Evolutionary conservation across 805 yeast species (phyloP), one percentile per base, ranked within the genome.

Genomic region (Metschnikowia chrysomelidarum): DNA sequence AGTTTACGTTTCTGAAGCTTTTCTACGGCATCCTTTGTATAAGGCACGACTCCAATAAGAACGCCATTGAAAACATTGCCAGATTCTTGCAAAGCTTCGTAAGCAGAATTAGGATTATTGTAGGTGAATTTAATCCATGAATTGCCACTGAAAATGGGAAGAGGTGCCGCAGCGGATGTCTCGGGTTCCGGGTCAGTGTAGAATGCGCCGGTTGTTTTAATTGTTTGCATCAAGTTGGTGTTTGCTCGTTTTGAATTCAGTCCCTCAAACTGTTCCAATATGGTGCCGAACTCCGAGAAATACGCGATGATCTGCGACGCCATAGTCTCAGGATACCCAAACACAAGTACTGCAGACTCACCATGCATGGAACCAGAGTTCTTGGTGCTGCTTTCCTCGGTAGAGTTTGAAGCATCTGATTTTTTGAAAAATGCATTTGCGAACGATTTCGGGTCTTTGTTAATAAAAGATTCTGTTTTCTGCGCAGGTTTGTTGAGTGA

Each of bases 91-190:
- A 89, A 63, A 0, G 98, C 96, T 36, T 95, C 78, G 12, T 77
- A 58, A 2, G 95, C 96, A 7, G 89, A 73, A 2, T 81, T 66
- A 6, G 83, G 75, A 40, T 80, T 81, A 38, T 79, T 82, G 57
- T 78, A 93, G 3, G 97, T 89, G 35, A 91, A 56, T 54, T 88
- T 85, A n/a, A 89, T 79, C 98, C 98, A 91, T 24, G 86, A 80
- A 29, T 78, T 75, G 1, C 98, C 98, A 9, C 89, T 74, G 59
- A 78, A 84, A 7, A 91, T 81, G 3, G 96, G 94, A 38, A 41
- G 40, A 4, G 22, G 32, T 4, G 38, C 14, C 8, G 34, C 19
- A 12, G 32, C 12, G 23, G 33, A 32, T 7, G 16, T 15, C 10
- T 32, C 27, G n/a, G 28, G 9, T 12, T 28, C 30, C n/a, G 19